These are phyloP conservation scores for Pseudocercospora musae DNA, from an alignment of 2,329 filamentous ascomycete species.

Conservation along the genomic window DNA sequence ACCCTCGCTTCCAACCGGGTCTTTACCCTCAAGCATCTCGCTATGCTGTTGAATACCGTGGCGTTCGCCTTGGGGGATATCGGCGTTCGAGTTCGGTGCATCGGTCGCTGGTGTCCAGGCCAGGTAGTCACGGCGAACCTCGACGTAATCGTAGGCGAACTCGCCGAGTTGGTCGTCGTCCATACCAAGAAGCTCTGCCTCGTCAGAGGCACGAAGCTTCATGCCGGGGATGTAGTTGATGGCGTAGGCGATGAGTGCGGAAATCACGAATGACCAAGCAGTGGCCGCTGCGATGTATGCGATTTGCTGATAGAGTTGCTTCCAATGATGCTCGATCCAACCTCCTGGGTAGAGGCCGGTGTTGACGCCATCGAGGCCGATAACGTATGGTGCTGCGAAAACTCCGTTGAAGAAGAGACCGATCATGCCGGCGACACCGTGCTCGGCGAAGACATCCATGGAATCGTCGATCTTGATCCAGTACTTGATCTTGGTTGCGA, in stretches of 20 bases:
- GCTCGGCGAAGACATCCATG: conserved; percentile 87
- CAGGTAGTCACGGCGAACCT: conserved; percentile 82
- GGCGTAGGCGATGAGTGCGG: conserved; percentile 67
- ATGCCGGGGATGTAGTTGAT: conserved; percentile 76
- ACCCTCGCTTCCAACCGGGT: conserved; percentile 43
- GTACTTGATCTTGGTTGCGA: conserved; percentile 78
- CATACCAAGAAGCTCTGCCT: conserved; percentile 82
- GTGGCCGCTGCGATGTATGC: conserved; percentile 68
- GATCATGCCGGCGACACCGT: conserved; percentile 77
- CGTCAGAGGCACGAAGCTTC: conserved; percentile 73
- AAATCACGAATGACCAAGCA: conserved; percentile 70
- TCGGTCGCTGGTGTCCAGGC: conserved; percentile 77
- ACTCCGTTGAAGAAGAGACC: conserved; percentile 75
- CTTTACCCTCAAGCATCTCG: conserved; percentile 60
- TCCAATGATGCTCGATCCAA: conserved; percentile 72
- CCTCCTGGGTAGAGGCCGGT: conserved; percentile 55
- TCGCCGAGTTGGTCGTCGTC: conserved; percentile 88
- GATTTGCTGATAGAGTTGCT: conserved; percentile 73
- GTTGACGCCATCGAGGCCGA: conserved; percentile 75
- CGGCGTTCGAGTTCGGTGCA: conserved; percentile 59
- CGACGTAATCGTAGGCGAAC: conserved; percentile 87
- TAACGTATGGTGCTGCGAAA: conserved; percentile 67
- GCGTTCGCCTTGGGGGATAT: conserved; percentile 61
- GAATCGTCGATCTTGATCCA: conserved; percentile 80
- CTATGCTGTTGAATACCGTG: conserved; percentile 63